Evolutionary conservation across 192 early-diverging fungal genomes (phyloP), one percentile per base, ranked within the genome.

Genomic region (Lobosporangium transversale): DNA sequence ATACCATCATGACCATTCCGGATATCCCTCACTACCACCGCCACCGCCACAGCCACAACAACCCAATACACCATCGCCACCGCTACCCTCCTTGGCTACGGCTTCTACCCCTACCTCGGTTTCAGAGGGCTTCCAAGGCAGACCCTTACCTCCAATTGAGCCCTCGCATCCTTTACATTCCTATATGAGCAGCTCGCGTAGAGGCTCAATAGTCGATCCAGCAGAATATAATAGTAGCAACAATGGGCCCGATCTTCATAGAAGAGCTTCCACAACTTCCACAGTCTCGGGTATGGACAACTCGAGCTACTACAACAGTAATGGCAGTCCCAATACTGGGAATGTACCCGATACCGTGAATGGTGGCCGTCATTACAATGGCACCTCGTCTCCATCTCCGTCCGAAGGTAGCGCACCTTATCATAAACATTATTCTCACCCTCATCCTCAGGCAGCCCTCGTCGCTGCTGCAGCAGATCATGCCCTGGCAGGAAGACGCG

Each of bases 141-240:
- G 71, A 14, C 32, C 63, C 33, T 33, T 75, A 3, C 71, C 71
- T 5, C 71, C 71, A 14, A 75, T 75, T 26, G 71, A 75, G 23
- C 71, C 71, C 8, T 75, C 71, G 18, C 71, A 75, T 15, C 71
- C 71, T 3, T 63, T 75, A 11, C 71, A 75, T 42, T 40, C 18
- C 20, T 75, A 75, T 33, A 75, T 75, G 71, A 55, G 57, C 44
- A 75, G 45, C 58, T 75, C 71, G 8, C 71, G 71, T 23, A 49
- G 71, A 32, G 63, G 71, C 6, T 75, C 71, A 11, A 23, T 75
- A 6, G 58, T 35, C 35, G 63, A 75, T 21, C 33, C 56, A 32
- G 71, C 66, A 27, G 60, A 66, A 30, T 58, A 59, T 35, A 24
- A 35, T 24, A 57, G 27, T 8, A 59, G 12, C 29, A 47, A 14